These are phyloP conservation scores for Colletotrichum echinochloae DNA, from an alignment of 2,329 filamentous ascomycete species.

Conservation along the genomic window DNA sequence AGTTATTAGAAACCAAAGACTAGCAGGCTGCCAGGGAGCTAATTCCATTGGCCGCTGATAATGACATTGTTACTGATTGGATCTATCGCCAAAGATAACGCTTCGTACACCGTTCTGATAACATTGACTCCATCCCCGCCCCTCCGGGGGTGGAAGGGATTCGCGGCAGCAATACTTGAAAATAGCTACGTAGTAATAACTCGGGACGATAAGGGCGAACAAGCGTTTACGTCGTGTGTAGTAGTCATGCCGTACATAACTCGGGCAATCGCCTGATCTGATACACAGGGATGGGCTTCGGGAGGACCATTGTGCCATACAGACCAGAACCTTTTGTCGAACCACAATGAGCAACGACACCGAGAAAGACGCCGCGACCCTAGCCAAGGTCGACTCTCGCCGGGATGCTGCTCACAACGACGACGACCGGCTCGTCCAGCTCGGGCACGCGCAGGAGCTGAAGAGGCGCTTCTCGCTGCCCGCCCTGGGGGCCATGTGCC, in stretches of 20 bases:
- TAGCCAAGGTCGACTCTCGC: slow-evolving; percentile 19
- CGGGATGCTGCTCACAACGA: slow-evolving; percentile 3
- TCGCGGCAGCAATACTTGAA: not conserved
- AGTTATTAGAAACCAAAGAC: not conserved
- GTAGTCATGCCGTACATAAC: slow-evolving; percentile 29
- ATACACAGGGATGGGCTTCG: slow-evolving; percentile 15
- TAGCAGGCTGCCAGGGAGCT: not conserved
- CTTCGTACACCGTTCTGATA: not conserved
- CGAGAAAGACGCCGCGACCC: slow-evolving; percentile 25
- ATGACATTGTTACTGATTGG: slow-evolving; percentile 23
- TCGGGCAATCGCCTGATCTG: not conserved
- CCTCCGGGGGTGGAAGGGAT: not conserved
- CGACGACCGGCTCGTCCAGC: slow-evolving; percentile 44
- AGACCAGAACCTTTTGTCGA: not conserved
- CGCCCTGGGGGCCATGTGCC: slow-evolving; percentile 57
- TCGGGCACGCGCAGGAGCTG: slow-evolving; percentile 49
- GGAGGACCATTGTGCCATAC: slow-evolving; percentile 8
- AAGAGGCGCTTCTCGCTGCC: slow-evolving; percentile 53
- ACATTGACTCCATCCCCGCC: slow-evolving; percentile 28
- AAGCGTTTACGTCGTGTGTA: not conserved
- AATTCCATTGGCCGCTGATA: slow-evolving; percentile 28
- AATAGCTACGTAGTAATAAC: not conserved
- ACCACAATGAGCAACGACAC: slow-evolving; percentile 25
- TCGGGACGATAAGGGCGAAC: slow-evolving; percentile 15
- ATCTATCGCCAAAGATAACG: slow-evolving; percentile 24